Percentiles rank a stretch among this genome's conserved stretches.
These are phyloP conservation scores for Yamadazyma membranifaciens DNA, from an alignment of 1,139 yeast genomes.

Conservation along the genomic window DNA sequence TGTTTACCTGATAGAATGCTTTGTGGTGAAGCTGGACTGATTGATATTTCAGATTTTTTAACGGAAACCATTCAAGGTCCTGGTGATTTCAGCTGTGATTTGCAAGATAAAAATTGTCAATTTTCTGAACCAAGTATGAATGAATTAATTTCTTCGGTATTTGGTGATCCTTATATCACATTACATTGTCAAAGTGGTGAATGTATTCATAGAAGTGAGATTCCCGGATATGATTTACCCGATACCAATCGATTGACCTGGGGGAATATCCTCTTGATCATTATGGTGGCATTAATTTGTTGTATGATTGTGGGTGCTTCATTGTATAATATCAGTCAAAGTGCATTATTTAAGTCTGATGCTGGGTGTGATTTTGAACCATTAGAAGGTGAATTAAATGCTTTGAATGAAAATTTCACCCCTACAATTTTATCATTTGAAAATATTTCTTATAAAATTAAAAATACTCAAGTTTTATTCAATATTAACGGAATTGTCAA, in stretches of 20 bases:
- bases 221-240: conserved; percentile 85
- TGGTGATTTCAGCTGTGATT: conserved; percentile 84
- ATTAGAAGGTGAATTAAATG: conserved; percentile 38
- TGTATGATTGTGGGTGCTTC: conserved; percentile 38
- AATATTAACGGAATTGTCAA: conserved; percentile 71
- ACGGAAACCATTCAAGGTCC: conserved; percentile 91
- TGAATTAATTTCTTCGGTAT: conserved; percentile 80
- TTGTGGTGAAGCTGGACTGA: conserved; percentile 92
- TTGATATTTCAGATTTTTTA: conserved; percentile 89
- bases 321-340: conserved; percentile 53
- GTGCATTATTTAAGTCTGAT: conserved; percentile 56
- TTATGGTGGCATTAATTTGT: conserved; percentile 47
- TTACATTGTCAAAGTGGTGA: conserved; percentile 82
- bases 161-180: conserved; percentile 89
- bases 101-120: conserved; percentile 56
- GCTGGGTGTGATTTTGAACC: conserved; percentile 20
- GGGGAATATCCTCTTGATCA: conserved; percentile 49
- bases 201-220: conserved; percentile 86
- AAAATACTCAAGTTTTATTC: conserved; percentile 49
- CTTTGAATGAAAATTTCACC: conserved; percentile 55
- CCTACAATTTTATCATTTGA: conserved; percentile 80
- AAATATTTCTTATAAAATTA: conserved; percentile 61
- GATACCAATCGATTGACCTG: conserved; percentile 50
- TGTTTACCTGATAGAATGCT: conserved; percentile 92
- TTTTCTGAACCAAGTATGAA: conserved; percentile 97